Base-by-base conservation (phyloP, 352 stramenopile species). In the Phytophthora lateralis region DNA sequence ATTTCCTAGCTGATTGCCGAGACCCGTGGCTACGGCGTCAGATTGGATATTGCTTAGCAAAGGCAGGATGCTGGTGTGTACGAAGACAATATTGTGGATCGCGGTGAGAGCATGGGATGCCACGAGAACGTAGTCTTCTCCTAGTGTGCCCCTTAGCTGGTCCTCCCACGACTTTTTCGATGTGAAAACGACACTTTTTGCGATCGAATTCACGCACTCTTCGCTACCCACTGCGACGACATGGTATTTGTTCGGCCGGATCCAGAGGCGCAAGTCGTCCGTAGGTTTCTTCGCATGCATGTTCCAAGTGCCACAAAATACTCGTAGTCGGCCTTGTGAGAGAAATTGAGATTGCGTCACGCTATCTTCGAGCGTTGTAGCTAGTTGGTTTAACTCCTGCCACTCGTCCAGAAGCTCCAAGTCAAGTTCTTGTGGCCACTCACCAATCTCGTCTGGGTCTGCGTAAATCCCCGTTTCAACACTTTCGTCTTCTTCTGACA, bases 1-100 rank as follows among this genome's bases (percentile, higher is more conserved):
- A 70, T 99, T 99, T 39, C 97, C 92, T 17, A 99, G 78, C 9
- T 98, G 86, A 57, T 98, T 98, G 0, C 91, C 94, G 29, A 98
- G 80, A 0, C 96, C 96, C 24, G 94, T 98, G 0, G 96, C 90
- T 5, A 98, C 91, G 32, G 86, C 86, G 45, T 97, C 80, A 11
- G 88, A 89, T 59, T 97, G 82, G 30, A 99, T 81, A 30, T 97
- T 82, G 18, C 83, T 76, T 7, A 98, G 63, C 35, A 96, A 61
- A 21, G 88, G 83, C 11, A 96, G 64, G 21, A 95, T 41, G 55
- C 85, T 94, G 15, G 84, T 79, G 61, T 97, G 91, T n/a, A 87
- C 88, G 77, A 98, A 98, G 14, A 99, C 78, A 21, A 88, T 76
- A 56, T 98, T 95, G 65, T 98, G 95, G 53, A 98, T 97, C 17